Evolutionary conservation across 257 asterid genomes (phyloP).

Genomic region (Solanum phureja): DNA sequence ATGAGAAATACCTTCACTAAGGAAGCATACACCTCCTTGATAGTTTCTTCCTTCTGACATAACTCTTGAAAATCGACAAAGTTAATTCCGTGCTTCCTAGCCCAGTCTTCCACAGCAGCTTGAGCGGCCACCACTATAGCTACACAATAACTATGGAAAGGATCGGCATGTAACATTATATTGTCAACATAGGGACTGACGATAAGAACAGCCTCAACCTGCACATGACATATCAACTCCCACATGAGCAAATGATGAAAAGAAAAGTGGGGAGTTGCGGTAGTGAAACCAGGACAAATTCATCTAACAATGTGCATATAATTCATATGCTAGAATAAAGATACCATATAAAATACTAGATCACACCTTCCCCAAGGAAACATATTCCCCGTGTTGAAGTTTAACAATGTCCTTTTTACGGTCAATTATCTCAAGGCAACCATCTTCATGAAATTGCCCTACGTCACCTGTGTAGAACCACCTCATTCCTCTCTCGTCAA

Average conservation of each 20-base stretch:
- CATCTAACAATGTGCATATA: not conserved
- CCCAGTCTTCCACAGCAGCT: slow-evolving; percentile 73
- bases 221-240: slow-evolving; percentile 9
- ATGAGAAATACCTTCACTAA: slow-evolving; percentile 53
- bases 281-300: not conserved
- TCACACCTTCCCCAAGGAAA: slow-evolving; percentile 84
- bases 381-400: slow-evolving; percentile 98
- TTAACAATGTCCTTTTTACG: slow-evolving; percentile 94
- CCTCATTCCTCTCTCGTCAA: slow-evolving; percentile 75
- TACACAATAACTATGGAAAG: slow-evolving; percentile 74
- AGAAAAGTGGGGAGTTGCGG: not conserved
- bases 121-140: slow-evolving; percentile 86
- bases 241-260: not conserved
- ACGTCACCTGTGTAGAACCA: slow-evolving; percentile 96
- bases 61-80: slow-evolving; percentile 56
- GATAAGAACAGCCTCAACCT: slow-evolving; percentile 82
- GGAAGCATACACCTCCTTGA: slow-evolving; percentile 69
- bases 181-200: slow-evolving; percentile 69
- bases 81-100: slow-evolving; percentile 43
- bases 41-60: slow-evolving; percentile 53
- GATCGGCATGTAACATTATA: slow-evolving; percentile 87
- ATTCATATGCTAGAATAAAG: not conserved
- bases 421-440: slow-evolving; percentile 93
- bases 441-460: slow-evolving; percentile 81
- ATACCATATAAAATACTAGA: not conserved